Base-by-base conservation (phyloP, 192 early-diverging fungal genomes). In the Dispira simplex region DNA sequence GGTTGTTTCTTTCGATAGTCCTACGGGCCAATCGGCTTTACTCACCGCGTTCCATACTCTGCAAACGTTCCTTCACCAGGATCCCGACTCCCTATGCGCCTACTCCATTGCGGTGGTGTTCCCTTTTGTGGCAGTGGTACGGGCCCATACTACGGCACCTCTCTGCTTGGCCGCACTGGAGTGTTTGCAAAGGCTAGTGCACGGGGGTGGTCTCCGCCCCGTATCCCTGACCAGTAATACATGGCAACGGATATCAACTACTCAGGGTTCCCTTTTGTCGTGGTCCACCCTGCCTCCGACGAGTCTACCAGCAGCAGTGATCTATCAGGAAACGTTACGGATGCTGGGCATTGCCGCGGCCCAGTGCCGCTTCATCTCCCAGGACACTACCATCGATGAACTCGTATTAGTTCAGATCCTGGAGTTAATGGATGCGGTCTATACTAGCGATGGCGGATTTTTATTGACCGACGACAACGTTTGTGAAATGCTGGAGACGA, bases 401-500 rank as follows among this genome's bases (percentile, higher is more conserved):
- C 83, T 91, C 4, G 97, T 99, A 1, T 78, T 99, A 43, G 75
- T 90, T 53, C 84, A 85, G 67, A 95, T 99, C 58, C 78, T 99
- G 26, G 81, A 85, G 26, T 79, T 99, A 11, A 71, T 95, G 26
- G 75, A 86, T 52, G 80, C 84, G 49, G 80, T 90, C 8, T 74
- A 92, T 46, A 81, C 78, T 59, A 91, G 89, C 67, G 68, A 81
- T 63, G 82, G 85, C 66, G 81, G 88, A 52, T 62, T 67, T 39
- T 72, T 74, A 4, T 70, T 99, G 32, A 86, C 87, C 56, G 95
- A 99, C 70, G 92, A 91, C 69, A 85, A 87, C 14, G 83, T 97
- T 14, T 99, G 96, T 70, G 92, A 92, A 66, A 95, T 97, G 81
- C 90, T 97, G 71, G 96, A 99, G 77, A 92, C 92, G 21, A 92